Conservation (phyloP, 108 stramenopile species). For the Skeletonema grethae region DNA sequence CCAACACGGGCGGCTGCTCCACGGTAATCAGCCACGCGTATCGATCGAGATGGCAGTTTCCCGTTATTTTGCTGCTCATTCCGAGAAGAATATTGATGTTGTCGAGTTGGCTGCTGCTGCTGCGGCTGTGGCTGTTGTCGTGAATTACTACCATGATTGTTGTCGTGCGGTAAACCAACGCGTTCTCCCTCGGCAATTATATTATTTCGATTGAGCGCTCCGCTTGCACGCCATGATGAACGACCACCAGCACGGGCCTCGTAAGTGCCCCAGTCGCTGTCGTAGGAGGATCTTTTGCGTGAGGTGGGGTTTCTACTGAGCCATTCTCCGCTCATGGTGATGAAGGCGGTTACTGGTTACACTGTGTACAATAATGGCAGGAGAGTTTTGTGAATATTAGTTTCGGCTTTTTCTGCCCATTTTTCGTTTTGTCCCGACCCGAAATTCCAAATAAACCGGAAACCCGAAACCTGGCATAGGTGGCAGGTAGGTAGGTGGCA, state of each 20-base stretch:
- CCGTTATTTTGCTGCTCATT: background rate
- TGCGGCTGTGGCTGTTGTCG: background rate
- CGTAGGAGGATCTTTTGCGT: slow-evolving; percentile 25
- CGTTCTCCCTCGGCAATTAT: slow-evolving; percentile 25
- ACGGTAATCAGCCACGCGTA: slow-evolving; percentile 27
- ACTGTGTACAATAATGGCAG: no score
- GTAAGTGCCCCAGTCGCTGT: slow-evolving; percentile 29
- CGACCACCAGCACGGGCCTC: slow-evolving; percentile 25
- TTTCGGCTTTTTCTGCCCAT: no score
- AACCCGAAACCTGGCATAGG: no score
- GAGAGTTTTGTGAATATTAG: no score
- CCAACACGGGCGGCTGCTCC: slow-evolving; percentile 37
- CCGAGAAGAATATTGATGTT: background rate
- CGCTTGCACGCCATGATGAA: background rate
- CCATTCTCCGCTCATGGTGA: slow-evolving; percentile 17
- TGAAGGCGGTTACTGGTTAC: no score
- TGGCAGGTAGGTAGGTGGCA: no score
- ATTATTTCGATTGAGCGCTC: slow-evolving; percentile 12
- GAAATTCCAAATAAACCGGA: no score
- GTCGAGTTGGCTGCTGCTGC: background rate
- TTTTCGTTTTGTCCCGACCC: no score
- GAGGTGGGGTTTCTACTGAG: slow-evolving; percentile 17
- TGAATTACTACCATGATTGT: background rate
- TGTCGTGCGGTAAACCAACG: slow-evolving; percentile 13
- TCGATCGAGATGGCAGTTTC: background rate